Percentiles rank a stretch among this genome's conserved stretches.
Evolutionary conservation across 306 rosid species (phyloP).

Genomic region (Castanospermum australe): DNA sequence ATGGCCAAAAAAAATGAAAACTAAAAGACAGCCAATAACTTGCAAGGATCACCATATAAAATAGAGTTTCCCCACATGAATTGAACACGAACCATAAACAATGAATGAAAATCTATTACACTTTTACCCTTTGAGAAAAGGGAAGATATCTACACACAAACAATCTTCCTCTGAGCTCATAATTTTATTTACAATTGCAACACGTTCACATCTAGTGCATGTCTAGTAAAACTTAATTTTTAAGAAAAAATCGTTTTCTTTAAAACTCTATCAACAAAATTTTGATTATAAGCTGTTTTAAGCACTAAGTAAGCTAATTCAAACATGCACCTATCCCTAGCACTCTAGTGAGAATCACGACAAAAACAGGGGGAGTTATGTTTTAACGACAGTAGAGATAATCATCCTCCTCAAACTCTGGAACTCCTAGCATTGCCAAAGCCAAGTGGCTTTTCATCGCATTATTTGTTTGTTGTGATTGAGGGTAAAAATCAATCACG

Average conservation of each 20-base stretch:
- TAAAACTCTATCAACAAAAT: too few relatives aligned
- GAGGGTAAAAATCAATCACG: conserved; percentile 59
- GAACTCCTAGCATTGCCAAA: conserved; percentile 75
- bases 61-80: background rate
- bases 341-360: conserved; percentile 19
- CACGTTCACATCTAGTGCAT: conserved; percentile 26
- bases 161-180: conserved; percentile 22
- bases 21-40: background rate
- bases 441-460: conserved; percentile 71
- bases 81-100: background rate
- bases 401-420: conserved; percentile 73
- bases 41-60: background rate
- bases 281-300: too few relatives aligned
- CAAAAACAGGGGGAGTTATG: background rate
- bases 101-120: conserved; percentile 31
- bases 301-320: too few relatives aligned
- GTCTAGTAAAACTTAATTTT: too few relatives aligned
- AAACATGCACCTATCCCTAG: too few relatives aligned
- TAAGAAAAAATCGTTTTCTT: too few relatives aligned
- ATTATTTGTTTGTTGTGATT: conserved; percentile 46
- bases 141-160: conserved; percentile 33
- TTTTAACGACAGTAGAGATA: conserved; percentile 46
- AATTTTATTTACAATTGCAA: conserved; percentile 43
- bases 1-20: background rate
- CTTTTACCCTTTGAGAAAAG: conserved; percentile 26